These are phyloP conservation scores for Nicotiana tomentosiformis DNA, from an alignment of 257 asterid species.

Conservation along the genomic window DNA sequence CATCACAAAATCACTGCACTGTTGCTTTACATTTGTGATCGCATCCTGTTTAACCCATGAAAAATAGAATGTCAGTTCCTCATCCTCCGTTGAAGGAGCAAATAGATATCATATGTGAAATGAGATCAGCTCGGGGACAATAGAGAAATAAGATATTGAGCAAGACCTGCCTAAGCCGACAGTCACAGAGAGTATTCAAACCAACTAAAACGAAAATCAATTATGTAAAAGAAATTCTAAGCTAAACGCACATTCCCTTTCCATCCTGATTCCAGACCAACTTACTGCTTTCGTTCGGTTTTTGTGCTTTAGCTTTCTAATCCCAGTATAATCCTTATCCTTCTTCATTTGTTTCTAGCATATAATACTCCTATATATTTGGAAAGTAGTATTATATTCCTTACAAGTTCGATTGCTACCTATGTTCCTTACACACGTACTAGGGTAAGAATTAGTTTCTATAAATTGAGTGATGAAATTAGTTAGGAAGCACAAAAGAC, in stretches of 20 bases:
- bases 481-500: not conserved
- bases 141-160: not conserved
- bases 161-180: not conserved
- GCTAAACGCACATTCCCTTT: not conserved
- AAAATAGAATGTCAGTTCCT: not conserved
- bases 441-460: not conserved
- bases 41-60: slow-evolving; percentile 62
- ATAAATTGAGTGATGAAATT: not conserved
- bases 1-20: slow-evolving; percentile 89
- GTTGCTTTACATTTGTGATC: slow-evolving; percentile 76
- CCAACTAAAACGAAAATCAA: too few relatives aligned
- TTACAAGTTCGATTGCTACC: not conserved
- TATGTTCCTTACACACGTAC: not conserved
- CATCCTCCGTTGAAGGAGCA: not conserved
- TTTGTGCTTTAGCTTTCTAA: not conserved
- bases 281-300: not conserved
- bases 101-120: not conserved
- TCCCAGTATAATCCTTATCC: not conserved
- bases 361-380: not conserved
- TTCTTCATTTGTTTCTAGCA: not conserved
- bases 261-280: not conserved
- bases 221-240: not conserved
- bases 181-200: not conserved
- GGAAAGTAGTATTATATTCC: not conserved
- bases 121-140: not conserved